Percentiles rank a stretch among this genome's conserved stretches.
Conservation (phyloP, 73 alveolate genomes). For the Stentor coeruleus region DNA sequence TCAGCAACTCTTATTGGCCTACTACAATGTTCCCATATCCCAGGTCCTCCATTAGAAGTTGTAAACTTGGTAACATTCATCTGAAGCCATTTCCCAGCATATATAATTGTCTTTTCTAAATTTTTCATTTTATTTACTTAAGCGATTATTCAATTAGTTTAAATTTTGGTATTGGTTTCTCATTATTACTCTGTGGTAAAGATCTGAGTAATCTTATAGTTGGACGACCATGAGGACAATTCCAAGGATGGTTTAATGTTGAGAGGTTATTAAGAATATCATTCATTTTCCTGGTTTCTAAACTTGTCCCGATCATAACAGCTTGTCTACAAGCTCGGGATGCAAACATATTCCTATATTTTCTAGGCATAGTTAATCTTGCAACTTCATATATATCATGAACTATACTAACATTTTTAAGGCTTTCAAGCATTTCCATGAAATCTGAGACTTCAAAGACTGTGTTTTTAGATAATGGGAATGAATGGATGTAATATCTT, state of each 20-base stretch:
- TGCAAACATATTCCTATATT: slow-evolving; percentile 77
- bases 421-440: slow-evolving; percentile 14
- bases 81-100: slow-evolving; percentile 19
- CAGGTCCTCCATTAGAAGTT: background rate
- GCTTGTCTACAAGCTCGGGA: slow-evolving; percentile 94
- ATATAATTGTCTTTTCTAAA: background rate
- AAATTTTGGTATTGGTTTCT: too few species aligned
- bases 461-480: slow-evolving; percentile 27
- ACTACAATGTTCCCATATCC: background rate
- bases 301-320: slow-evolving; percentile 86
- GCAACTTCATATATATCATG: slow-evolving; percentile 27
- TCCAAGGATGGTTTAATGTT: slow-evolving; percentile 92
- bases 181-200: background rate
- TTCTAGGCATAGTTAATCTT: slow-evolving; percentile 68
- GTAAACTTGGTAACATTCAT: background rate
- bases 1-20: background rate
- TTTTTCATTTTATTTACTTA: background rate
- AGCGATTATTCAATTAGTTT: too few species aligned
- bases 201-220: slow-evolving; percentile 47
- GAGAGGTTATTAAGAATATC: slow-evolving; percentile 76
- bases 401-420: slow-evolving; percentile 28
- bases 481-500: background rate
- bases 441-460: slow-evolving; percentile 30
- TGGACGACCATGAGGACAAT: slow-evolving; percentile 99
- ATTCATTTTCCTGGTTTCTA: slow-evolving; percentile 73